phyloP scores from a whole-genome alignment of 345 rosid species.

The Camelina hispida region DNA sequence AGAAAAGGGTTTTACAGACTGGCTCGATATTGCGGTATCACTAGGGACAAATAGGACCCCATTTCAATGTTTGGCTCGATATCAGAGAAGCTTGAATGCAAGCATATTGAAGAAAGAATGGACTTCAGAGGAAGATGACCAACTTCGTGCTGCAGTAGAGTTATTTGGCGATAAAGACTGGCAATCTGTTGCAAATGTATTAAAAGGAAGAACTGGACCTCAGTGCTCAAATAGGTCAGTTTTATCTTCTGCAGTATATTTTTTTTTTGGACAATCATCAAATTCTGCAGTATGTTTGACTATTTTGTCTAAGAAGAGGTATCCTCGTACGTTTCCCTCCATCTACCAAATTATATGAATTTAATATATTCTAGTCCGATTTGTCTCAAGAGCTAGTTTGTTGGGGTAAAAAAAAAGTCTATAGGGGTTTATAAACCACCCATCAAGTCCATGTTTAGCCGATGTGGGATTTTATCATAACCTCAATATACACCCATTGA shows the following conservation, averaged over 20 bases:
- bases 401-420: slow-evolving; percentile 12
- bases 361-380: neutral
- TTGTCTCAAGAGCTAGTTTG: slow-evolving; percentile 3
- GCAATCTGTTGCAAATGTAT: slow-evolving; percentile 81
- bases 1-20: slow-evolving; percentile 64
- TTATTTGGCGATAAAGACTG: slow-evolving; percentile 75
- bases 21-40: slow-evolving; percentile 70
- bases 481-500: neutral
- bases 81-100: slow-evolving; percentile 83
- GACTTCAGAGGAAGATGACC: slow-evolving; percentile 85
- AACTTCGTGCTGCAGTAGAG: slow-evolving; percentile 75
- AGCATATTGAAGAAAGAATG: slow-evolving; percentile 71
- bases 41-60: slow-evolving; percentile 85
- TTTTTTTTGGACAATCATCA: too few relatives aligned
- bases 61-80: slow-evolving; percentile 82
- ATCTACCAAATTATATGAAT: slow-evolving; percentile 1
- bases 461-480: slow-evolving; percentile 17
- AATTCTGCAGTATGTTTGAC: neutral
- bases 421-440: slow-evolving; percentile 24
- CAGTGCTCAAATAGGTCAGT: slow-evolving; percentile 94
- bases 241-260: slow-evolving; percentile 6
- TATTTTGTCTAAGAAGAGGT: slow-evolving; percentile 1
- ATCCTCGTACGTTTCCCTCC: neutral
- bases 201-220: slow-evolving; percentile 77
- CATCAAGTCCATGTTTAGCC: slow-evolving; percentile 23